phyloP scores from a whole-genome alignment of 164 flowering plant species.

The Magnolia kwangsiensis region DNA sequence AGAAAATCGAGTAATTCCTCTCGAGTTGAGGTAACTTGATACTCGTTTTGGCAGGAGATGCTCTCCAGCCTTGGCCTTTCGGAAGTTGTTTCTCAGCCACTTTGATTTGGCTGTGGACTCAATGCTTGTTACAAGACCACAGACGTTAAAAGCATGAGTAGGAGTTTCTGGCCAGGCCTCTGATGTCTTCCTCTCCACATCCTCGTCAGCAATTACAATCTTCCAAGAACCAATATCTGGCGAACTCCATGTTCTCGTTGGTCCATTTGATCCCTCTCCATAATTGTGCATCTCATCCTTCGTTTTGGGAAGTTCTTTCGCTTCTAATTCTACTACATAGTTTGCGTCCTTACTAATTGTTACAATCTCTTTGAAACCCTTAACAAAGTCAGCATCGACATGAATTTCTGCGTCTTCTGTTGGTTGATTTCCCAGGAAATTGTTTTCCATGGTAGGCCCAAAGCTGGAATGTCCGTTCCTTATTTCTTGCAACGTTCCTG shows the following conservation, averaged over 20 bases:
- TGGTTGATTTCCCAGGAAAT: background rate
- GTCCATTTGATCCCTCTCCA: conserved; percentile 33
- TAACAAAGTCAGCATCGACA: conserved; percentile 10
- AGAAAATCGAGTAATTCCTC: conserved; percentile 30
- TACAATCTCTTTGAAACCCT: conserved; percentile 29
- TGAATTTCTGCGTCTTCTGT: conserved; percentile 11
- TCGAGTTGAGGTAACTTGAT: conserved; percentile 17
- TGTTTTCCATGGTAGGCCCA: conserved; percentile 7
- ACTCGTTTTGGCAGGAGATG: conserved; percentile 20
- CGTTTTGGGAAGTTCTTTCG: conserved; percentile 24
- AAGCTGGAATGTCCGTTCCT: conserved; percentile 20
- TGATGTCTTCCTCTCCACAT: conserved; percentile 25
- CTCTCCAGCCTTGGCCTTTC: conserved; percentile 44
- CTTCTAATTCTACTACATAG: conserved; percentile 37
- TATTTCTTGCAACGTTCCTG: conserved; percentile 23
- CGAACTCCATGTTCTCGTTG: conserved; percentile 45
- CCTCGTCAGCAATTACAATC: conserved; percentile 56
- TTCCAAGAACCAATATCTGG: conserved; percentile 48
- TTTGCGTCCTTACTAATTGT: conserved; percentile 28
- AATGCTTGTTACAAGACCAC: conserved; percentile 15
- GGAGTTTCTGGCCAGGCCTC: background rate
- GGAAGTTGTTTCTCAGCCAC: conserved; percentile 34
- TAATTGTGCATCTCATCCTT: conserved; percentile 33
- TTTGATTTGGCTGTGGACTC: conserved; percentile 55
- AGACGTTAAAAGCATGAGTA: conserved; percentile 2